These are phyloP conservation scores for Selenicereus undatus DNA, from an alignment of 148 eudicot species.

Conservation along the genomic window DNA sequence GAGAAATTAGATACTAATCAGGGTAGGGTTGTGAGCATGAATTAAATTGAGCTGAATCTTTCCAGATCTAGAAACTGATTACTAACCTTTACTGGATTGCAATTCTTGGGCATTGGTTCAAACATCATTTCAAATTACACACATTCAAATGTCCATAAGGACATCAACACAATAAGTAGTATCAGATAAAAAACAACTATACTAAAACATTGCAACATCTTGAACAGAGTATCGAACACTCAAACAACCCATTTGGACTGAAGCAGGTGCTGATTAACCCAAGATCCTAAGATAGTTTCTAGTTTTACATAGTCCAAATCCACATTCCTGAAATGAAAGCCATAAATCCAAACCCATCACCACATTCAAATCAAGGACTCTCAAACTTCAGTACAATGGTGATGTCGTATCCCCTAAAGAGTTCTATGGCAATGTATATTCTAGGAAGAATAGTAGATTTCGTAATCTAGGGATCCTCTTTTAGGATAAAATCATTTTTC, in stretches of 20 bases:
- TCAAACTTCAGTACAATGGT: too few species aligned
- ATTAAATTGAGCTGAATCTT: background rate
- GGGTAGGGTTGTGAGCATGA: background rate
- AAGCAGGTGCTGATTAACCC: background rate
- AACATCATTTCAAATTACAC: background rate
- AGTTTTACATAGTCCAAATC: background rate
- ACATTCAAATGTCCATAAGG: background rate
- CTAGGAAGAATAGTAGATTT: too few species aligned
- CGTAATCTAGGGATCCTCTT: too few species aligned
- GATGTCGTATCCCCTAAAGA: too few species aligned
- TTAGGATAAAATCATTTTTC: too few species aligned
- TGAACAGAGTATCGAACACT: background rate
- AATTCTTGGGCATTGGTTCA: background rate
- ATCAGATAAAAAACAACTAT: background rate
- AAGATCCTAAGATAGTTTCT: background rate
- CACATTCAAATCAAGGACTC: too few species aligned
- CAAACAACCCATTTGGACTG: background rate
- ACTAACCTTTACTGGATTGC: background rate
- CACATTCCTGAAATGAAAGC: background rate
- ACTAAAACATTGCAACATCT: too few species aligned
- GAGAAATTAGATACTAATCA: background rate
- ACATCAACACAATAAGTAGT: background rate
- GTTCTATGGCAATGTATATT: too few species aligned
- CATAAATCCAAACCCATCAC: background rate
- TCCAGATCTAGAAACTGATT: background rate